Evolutionary conservation across 2,329 filamentous ascomycete genomes (phyloP).

Genomic region (Rhynchosporium agropyri): DNA sequence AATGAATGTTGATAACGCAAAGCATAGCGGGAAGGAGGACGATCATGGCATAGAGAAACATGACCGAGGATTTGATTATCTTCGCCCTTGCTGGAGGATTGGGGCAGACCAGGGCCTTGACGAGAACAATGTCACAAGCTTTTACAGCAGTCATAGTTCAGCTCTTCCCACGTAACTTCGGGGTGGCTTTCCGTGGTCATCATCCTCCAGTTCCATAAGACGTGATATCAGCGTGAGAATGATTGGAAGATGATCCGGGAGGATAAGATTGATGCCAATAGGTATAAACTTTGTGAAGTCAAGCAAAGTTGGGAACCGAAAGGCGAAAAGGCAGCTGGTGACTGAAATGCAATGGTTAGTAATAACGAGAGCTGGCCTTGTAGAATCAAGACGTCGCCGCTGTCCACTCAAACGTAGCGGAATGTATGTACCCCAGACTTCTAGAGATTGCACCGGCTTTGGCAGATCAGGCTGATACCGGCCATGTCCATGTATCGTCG

Average conservation of each 20-base stretch:
- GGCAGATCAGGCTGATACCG: constrained; percentile 8
- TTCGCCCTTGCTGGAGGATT: no score
- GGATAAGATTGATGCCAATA: no score
- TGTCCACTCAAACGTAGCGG: neutral
- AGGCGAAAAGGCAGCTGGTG: constrained; percentile 4
- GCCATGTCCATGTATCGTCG: neutral
- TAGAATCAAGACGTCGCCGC: constrained; percentile 8
- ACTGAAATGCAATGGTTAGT: neutral
- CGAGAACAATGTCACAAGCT: no score
- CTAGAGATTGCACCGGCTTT: constrained; percentile 1
- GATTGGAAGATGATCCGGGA: no score
- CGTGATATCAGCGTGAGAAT: neutral
- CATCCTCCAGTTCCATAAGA: no score
- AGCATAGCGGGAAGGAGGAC: neutral
- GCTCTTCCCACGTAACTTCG: no score
- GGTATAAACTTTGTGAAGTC: neutral
- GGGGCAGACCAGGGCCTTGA: no score
- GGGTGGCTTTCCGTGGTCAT: no score
- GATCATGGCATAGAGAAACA: neutral
- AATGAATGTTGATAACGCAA: neutral
- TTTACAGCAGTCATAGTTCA: no score
- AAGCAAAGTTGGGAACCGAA: constrained; percentile 9
- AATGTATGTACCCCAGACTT: constrained; percentile 1
- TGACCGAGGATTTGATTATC: neutral
- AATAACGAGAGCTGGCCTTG: constrained; percentile 11